These are phyloP conservation scores for Cnidoscolus chayamansa DNA, from an alignment of 441 rosid genomes.

Conservation along the genomic window DNA sequence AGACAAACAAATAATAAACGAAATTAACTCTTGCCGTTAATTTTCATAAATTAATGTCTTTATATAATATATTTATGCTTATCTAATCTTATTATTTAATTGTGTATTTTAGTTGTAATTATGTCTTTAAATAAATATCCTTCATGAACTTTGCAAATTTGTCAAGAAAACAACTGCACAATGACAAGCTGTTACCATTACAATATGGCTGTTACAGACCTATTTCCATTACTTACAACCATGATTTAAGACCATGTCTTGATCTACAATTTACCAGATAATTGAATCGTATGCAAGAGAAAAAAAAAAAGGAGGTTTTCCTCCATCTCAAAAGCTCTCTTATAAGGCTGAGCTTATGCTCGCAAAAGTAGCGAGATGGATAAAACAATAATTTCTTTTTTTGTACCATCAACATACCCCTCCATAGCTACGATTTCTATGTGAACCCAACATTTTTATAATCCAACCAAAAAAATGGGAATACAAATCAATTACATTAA, in stretches of 20 bases:
- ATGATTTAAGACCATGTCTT: neutral
- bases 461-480: neutral
- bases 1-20: too few relatives aligned
- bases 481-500: neutral
- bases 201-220: too few relatives aligned
- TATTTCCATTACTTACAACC: too few relatives aligned
- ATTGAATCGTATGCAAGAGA: neutral
- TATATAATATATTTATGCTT: too few relatives aligned
- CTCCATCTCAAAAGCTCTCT: neutral
- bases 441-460: neutral
- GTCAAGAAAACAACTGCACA: too few relatives aligned
- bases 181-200: too few relatives aligned
- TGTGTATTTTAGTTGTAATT: too few relatives aligned
- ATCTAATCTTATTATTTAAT: too few relatives aligned
- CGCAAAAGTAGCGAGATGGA: neutral
- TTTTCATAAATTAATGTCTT: too few relatives aligned
- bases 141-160: too few relatives aligned
- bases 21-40: too few relatives aligned
- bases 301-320: neutral
- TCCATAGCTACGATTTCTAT: neutral
- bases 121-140: too few relatives aligned
- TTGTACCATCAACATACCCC: neutral
- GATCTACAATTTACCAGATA: neutral
- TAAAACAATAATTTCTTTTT: neutral
- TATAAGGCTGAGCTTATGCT: neutral